These are phyloP conservation scores for Diaporthe aspalathi DNA, from an alignment of 2,329 filamentous ascomycete genomes.

Conservation along the genomic window DNA sequence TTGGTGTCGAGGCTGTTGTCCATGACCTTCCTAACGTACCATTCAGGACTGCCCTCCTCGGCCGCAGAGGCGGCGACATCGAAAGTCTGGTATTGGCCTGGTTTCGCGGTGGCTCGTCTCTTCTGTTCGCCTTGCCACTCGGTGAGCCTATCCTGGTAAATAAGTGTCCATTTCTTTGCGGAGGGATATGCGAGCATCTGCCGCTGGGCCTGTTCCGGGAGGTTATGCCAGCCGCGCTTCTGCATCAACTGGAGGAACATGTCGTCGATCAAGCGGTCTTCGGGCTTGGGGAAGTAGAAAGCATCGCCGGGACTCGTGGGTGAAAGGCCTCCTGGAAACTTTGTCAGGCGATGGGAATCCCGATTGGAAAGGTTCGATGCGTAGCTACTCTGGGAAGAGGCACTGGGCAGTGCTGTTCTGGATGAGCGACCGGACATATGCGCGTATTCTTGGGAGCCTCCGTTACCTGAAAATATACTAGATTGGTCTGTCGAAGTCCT, in stretches of 20 bases:
- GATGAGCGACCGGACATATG: conserved; percentile 58
- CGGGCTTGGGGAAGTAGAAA: conserved; percentile 76
- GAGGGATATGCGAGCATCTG: conserved; percentile 98
- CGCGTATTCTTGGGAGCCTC: conserved; percentile 54
- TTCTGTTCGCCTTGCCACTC: conserved; percentile 97
- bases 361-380: conserved; percentile 60
- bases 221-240: conserved; percentile 95
- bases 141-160: conserved; percentile 93
- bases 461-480: conserved; percentile 68
- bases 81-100: conserved; percentile 75
- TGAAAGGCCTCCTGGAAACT: conserved; percentile 55
- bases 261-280: conserved; percentile 85
- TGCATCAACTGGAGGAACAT: conserved; percentile 96
- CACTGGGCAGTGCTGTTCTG: conserved; percentile 64
- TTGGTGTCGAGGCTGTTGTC: conserved; percentile 94
- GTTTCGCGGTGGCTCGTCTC: conserved; percentile 78
- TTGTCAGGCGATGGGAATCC: conserved; percentile 69
- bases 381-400: conserved; percentile 68
- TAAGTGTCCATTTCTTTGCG: conserved; percentile 96
- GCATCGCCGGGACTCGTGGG: conserved; percentile 57
- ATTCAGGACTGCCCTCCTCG: conserved; percentile 96
- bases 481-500: conserved; percentile 66
- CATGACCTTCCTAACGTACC: conserved; percentile 97
- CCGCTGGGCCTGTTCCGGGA: conserved; percentile 91
- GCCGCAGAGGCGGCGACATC: conserved; percentile 80